A percentile compares a stretch with the other conserved stretches of the same genome.
Conservation (phyloP, 2,329 filamentous ascomycete genomes). For the Thelonectria olida region DNA sequence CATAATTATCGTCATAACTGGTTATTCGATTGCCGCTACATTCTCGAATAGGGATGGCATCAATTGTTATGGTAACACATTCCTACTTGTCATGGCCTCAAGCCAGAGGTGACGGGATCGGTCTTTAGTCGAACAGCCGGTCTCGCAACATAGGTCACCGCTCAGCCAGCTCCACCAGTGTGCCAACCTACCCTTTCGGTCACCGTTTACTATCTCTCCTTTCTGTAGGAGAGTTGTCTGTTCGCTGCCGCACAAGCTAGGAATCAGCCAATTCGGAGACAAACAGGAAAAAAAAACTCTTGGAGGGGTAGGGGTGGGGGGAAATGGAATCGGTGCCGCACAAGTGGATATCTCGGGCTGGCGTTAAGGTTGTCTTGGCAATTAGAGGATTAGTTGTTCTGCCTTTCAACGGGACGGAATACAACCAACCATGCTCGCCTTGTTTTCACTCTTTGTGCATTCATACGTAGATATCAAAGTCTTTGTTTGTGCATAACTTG, state of each 20-base stretch:
- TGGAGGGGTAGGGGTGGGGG: conserved; percentile 29
- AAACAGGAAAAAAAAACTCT: conserved; percentile 18
- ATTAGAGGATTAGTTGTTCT: conserved; percentile 25
- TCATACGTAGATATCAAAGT: conserved; percentile 8
- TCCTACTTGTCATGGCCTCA: conserved; percentile 21
- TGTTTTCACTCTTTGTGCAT: conserved; percentile 9
- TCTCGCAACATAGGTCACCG: conserved; percentile 11
- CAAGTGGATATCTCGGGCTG: conserved; percentile 25
- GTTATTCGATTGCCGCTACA: conserved; percentile 3
- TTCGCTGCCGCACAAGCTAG: conserved; percentile 1
- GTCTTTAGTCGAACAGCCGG: conserved; percentile 13
- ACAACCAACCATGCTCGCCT: conserved; percentile 13
- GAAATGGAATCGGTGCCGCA: conserved; percentile 17
- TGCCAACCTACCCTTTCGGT: conserved; percentile 28
- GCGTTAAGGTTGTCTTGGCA: conserved; percentile 35
- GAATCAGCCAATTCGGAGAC: conserved; percentile 13
- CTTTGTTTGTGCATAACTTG: conserved; percentile 6
- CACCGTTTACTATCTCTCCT: conserved; percentile 35
- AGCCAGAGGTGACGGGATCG: conserved; percentile 1
- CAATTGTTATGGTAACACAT: conserved; percentile 14
- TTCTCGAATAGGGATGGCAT: neutral
- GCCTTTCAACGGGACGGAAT: conserved; percentile 28
- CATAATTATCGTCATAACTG: conserved; percentile 25
- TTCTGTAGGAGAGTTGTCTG: conserved; percentile 14
- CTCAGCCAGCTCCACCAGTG: conserved; percentile 8